Evolutionary conservation across 2,329 filamentous ascomycete species (phyloP), one percentile per base, ranked within the genome.

Genomic region (Arthrinium phaeospermum): DNA sequence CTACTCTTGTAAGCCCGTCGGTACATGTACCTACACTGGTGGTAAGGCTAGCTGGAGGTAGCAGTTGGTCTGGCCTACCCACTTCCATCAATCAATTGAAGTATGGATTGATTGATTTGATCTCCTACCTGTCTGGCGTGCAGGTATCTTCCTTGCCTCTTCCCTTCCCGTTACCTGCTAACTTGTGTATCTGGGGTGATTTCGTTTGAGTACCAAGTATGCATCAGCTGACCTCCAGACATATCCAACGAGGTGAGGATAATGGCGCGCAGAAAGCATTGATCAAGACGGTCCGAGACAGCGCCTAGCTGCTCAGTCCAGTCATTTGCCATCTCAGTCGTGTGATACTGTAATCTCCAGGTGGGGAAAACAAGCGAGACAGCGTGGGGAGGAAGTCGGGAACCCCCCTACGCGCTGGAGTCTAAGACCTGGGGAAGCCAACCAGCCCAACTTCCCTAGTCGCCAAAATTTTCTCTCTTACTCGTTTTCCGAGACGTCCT

Each of bases 281-380:
- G 19, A 64, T 64, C 57, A 64, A 69, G 67, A 49, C 45, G 30
- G 45, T 30, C 67, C 67, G 67, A 69, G 67, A 69, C 67, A 49
- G 14, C 67, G 67, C 67, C 67, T 69, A 69, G 67, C 45, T 64
- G 57, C 57, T 19, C 53, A 61, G 30, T 61, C 53, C 53, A 61
- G 53, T 61, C 53, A 61, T 61, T 61, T 30, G 53, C 67, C 44
- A 47, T 30, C 67, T 2, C 49, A 49, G 16, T 34, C 45, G 27
- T 19, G 67, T 46, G 45, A 49, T 47, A 19, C 67, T 49, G 47
- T 46, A 49, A 49, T 49, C 45, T 49, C 67, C 67, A 69, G 47
- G 67, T 69, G 67, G 67, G 34, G 67, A 46, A 69, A 69, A 49
- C 45, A 49, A 46, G 45, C 67, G 67, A 69, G 67, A 69, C 45